A percentile compares a stretch with the other conserved stretches of the same genome.
These are phyloP conservation scores for Begonia fuchsioides DNA, from an alignment of 306 rosid species.

Conservation along the genomic window DNA sequence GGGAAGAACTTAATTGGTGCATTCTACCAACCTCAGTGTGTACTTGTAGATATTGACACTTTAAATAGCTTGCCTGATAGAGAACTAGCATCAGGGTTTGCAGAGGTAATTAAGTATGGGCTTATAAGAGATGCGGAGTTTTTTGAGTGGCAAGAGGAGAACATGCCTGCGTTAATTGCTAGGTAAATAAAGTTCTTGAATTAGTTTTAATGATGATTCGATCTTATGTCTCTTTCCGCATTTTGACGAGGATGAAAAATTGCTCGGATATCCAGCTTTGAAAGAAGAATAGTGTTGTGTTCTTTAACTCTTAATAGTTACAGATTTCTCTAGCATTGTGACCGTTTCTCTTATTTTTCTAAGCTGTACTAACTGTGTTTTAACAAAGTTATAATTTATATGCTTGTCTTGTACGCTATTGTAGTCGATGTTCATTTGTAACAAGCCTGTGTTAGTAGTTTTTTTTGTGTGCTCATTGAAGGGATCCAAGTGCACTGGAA, in stretches of 20 bases:
- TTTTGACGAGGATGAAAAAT: no score
- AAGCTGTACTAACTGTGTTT: no score
- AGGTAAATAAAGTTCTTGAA: conserved; percentile 27
- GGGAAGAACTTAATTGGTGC: conserved; percentile 96
- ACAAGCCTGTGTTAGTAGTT: background rate
- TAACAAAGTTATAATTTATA: no score
- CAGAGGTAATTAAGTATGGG: conserved; percentile 87
- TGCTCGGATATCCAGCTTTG: no score
- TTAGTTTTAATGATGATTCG: no score
- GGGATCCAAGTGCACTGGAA: conserved; percentile 72
- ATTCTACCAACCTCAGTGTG: conserved; percentile 91
- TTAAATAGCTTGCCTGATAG: conserved; percentile 66
- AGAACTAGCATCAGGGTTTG: conserved; percentile 88
- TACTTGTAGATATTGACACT: conserved; percentile 79
- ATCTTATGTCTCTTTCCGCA: no score
- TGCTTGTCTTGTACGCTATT: background rate
- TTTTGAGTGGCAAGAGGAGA: conserved; percentile 95
- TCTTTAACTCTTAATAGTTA: no score
- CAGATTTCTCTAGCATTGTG: no score
- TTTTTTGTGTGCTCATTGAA: conserved; percentile 21
- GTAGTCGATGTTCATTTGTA: background rate
- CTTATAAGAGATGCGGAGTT: conserved; percentile 81
- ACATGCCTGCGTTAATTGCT: conserved; percentile 54
- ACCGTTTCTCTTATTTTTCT: no score
- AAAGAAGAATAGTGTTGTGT: no score